Base-by-base conservation (phyloP, 495 filamentous ascomycete genomes). In the Pseudomonodictys pantanalensis region DNA sequence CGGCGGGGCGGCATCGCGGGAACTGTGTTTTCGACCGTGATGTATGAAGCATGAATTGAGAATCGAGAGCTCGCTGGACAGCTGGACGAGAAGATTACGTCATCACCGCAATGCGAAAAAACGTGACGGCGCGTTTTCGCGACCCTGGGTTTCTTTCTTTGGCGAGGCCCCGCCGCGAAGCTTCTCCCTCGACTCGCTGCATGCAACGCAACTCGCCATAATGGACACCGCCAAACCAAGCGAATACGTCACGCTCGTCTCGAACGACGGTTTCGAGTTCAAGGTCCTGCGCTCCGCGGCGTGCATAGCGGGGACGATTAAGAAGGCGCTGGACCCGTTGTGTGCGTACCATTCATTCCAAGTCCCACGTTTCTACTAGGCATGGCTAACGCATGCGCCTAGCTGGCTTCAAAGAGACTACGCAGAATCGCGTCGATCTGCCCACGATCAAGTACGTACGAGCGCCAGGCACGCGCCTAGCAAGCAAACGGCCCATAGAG, bases 191-290 rank as follows among this genome's bases (percentile, higher is more conserved):
- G 23, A 20, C 55, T 12, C 3, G 28, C 3, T 22, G 38, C 20
- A 49, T n/a, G 2, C 24, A 17, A 15, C 18, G n/a, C n/a, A n/a
- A n/a, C n/a, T n/a, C n/a, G n/a, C 25, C 10, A 44, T 44, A 30
- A 62, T 51, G 51, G 17, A 48, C 30, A 39, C 50, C 4, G 22
- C 42, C 8, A 50, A 44, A 10, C 29, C 39, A 3, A 59, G 67
- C 68, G 83, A 88, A 59, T 97, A 88, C 64, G 84, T 97, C 51
- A 96, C 93, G 0, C 80, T 98, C 3, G 78, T 95, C 18, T 97
- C 92, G 0, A 80, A 76, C 56, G 95, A 97, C 70, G 89, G 86
- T 42, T 96, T 87, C 71, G 90, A 96, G 69, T 97, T 92, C 69
- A 81, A 95, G 45, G 75, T 97, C 32, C 84, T 86, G 5, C 85